These are phyloP conservation scores for Gynostemma pentaphyllum DNA, from an alignment of 306 rosid genomes.

Conservation along the genomic window DNA sequence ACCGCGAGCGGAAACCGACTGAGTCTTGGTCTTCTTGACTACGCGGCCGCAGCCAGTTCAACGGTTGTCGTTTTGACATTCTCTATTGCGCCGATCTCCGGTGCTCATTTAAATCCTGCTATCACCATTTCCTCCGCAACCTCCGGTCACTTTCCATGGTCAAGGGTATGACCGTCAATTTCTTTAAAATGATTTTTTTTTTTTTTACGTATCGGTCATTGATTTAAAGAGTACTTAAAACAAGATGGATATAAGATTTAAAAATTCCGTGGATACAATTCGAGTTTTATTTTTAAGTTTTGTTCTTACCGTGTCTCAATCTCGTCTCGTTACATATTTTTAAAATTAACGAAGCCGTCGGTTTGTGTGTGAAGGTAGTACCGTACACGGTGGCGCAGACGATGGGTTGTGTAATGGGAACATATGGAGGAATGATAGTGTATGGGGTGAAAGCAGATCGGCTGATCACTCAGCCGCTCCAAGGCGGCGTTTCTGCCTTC, in stretches of 20 bases:
- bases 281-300: too few species aligned
- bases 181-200: too few species aligned
- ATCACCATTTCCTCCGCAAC: constrained; percentile 73
- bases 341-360: too few species aligned
- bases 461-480: constrained; percentile 49
- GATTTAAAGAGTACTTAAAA: too few species aligned
- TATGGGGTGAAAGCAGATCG: constrained; percentile 46
- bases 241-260: too few species aligned
- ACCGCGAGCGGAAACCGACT: constrained; percentile 41
- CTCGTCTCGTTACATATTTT: too few species aligned
- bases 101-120: constrained; percentile 86
- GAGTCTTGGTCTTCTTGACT: constrained; percentile 56
- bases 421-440: constrained; percentile 46
- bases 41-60: constrained; percentile 72
- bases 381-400: constrained; percentile 49
- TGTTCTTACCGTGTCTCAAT: too few species aligned
- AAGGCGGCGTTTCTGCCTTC: constrained; percentile 52
- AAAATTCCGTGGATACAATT: too few species aligned
- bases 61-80: constrained; percentile 63
- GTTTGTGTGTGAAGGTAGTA: constrained; percentile 39
- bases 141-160: constrained; percentile 72
- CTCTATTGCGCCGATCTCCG: constrained; percentile 61
- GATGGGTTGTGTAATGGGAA: constrained; percentile 53
- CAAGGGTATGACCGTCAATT: constrained; percentile 26
- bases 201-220: too few species aligned